phyloP scores from a whole-genome alignment of 257 asterid species.

The Verbena officinalis region DNA sequence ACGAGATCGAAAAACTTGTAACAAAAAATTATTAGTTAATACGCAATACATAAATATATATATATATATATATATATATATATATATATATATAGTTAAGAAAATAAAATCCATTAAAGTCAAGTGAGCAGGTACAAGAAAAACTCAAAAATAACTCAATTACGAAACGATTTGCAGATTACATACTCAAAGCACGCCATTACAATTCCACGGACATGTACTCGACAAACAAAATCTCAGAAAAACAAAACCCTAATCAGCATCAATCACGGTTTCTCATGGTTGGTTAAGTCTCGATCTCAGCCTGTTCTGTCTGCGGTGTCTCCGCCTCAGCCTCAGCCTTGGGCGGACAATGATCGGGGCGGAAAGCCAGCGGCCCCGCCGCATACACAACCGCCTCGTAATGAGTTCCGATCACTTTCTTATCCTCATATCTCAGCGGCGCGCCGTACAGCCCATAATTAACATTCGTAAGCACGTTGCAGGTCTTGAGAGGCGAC shows the following conservation, averaged over 20 bases:
- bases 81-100: no score
- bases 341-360: slow-evolving; percentile 48
- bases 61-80: no score
- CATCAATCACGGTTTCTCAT: background rate
- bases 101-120: no score
- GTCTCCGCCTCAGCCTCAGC: background rate
- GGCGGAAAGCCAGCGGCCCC: slow-evolving; percentile 67
- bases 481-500: slow-evolving; percentile 48
- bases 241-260: background rate
- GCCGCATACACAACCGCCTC: slow-evolving; percentile 57
- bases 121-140: no score
- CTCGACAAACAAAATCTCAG: background rate
- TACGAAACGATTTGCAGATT: slow-evolving; percentile 17
- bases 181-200: background rate
- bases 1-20: no score
- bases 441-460: slow-evolving; percentile 61
- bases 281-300: no score
- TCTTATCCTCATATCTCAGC: slow-evolving; percentile 50
- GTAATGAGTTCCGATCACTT: slow-evolving; percentile 40
- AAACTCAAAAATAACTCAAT: no score
- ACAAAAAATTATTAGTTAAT: no score
- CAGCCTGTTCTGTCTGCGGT: no score
- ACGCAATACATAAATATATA: no score
- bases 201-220: background rate
- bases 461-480: slow-evolving; percentile 53